A percentile compares a stretch with the other conserved stretches of the same genome.
Evolutionary conservation across 2,329 filamentous ascomycete species (phyloP).

Genomic region (Pezicula rhizophila): DNA sequence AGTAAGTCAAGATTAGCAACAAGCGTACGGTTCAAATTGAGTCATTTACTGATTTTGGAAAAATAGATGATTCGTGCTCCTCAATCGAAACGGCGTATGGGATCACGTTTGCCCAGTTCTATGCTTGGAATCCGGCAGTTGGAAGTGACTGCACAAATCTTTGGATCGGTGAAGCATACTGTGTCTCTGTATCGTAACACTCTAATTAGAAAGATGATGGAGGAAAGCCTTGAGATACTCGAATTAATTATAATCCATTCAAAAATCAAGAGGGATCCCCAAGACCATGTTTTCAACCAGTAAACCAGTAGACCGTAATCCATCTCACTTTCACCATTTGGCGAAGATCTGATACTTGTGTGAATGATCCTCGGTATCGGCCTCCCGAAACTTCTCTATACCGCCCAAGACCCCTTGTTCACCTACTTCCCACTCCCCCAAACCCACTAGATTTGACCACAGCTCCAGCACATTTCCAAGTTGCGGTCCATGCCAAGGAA

Average conservation of each 20-base stretch:
- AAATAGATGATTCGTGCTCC: not conserved
- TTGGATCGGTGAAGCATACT: slow-evolving; percentile 18
- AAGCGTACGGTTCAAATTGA: not conserved
- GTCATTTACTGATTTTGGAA: not conserved
- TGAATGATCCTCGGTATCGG: slow-evolving; percentile 23
- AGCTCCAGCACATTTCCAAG: slow-evolving; percentile 22
- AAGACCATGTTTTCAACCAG: not conserved
- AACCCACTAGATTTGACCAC: slow-evolving; percentile 22
- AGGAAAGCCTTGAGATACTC: too few species aligned
- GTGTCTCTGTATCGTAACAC: slow-evolving; percentile 9
- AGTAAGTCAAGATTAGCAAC: not conserved
- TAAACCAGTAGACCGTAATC: too few species aligned
- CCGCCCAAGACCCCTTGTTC: slow-evolving; percentile 22
- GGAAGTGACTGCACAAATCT: slow-evolving; percentile 22
- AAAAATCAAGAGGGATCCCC: not conserved
- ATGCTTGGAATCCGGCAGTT: slow-evolving; percentile 28
- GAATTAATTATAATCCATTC: not conserved
- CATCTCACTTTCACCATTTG: not conserved
- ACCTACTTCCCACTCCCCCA: slow-evolving; percentile 22
- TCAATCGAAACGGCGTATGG: slow-evolving; percentile 12
- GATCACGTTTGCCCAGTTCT: slow-evolving; percentile 18
- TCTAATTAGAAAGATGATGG: not conserved
- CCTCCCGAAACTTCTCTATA: slow-evolving; percentile 26
- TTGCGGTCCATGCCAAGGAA: slow-evolving; percentile 10
- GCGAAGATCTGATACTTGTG: slow-evolving; percentile 11